phyloP scores from a whole-genome alignment of 106 monocot genomes.

The Xerophyta viscosa region DNA sequence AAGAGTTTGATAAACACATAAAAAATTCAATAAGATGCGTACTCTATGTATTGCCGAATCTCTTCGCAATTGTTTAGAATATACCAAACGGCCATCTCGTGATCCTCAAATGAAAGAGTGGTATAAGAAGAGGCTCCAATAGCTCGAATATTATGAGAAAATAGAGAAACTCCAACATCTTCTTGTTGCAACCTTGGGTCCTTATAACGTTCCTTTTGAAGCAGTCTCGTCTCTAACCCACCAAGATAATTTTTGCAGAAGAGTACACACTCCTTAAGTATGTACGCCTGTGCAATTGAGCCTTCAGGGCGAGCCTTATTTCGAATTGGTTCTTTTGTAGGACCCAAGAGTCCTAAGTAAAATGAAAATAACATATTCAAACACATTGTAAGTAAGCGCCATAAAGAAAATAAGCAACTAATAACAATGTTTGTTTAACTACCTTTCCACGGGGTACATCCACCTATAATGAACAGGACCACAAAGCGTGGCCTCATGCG shows the following conservation, averaged over 20 bases:
- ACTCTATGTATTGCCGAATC: too few species aligned
- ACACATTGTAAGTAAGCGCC: neutral
- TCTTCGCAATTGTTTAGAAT: too few species aligned
- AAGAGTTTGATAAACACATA: too few species aligned
- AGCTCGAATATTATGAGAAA: neutral
- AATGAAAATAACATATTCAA: neutral
- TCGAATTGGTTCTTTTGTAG: neutral
- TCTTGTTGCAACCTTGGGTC: neutral
- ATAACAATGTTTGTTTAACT: neutral
- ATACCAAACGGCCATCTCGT: too few species aligned
- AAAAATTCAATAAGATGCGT: too few species aligned
- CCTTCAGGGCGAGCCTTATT: neutral
- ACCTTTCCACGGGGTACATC: slow-evolving; percentile 12
- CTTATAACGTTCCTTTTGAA: neutral
- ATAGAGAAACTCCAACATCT: neutral
- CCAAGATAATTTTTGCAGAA: too few species aligned
- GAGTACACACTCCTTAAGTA: neutral
- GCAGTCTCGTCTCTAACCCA: neutral
- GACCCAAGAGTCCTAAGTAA: neutral
- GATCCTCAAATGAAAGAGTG: too few species aligned
- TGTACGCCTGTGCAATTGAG: neutral
- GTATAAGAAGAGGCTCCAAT: too few species aligned
- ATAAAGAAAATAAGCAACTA: neutral
- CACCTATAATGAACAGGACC: slow-evolving; percentile 9
- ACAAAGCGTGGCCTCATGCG: neutral